phyloP scores from a whole-genome alignment of 306 rosid genomes.

The Rubus idaeus region DNA sequence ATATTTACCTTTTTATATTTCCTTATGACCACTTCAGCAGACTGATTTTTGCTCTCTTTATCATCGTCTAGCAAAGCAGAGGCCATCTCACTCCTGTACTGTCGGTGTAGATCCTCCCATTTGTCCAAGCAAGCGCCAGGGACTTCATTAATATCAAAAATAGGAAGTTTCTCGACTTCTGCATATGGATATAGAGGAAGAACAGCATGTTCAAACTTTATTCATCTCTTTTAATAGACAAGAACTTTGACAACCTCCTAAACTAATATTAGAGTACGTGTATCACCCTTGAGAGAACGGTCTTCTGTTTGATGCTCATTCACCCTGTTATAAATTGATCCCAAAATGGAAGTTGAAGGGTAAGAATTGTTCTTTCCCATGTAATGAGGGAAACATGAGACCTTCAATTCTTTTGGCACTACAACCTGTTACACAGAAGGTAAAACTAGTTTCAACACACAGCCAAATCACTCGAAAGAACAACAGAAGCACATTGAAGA shows the following conservation, averaged over 20 bases:
- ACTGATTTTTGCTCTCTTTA: constrained; percentile 19
- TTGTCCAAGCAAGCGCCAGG: constrained; percentile 30
- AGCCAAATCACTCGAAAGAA: not conserved
- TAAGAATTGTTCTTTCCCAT: constrained; percentile 48
- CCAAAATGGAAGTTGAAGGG: constrained; percentile 63
- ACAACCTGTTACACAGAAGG: constrained; percentile 38
- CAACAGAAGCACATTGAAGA: not conserved
- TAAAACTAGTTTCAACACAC: not conserved
- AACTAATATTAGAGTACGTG: not conserved
- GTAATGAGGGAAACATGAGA: constrained; percentile 55
- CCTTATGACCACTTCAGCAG: constrained; percentile 38
- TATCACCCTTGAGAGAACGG: constrained; percentile 9
- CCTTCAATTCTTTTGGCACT: constrained; percentile 48
- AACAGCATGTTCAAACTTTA: not conserved
- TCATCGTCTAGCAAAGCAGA: constrained; percentile 14
- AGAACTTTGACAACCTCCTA: not conserved
- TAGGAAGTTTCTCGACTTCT: constrained; percentile 54
- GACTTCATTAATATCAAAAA: constrained; percentile 48
- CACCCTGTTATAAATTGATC: constrained; percentile 61
- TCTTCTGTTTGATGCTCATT: constrained; percentile 31
- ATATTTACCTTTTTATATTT: constrained; percentile 46
- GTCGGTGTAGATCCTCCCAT: constrained; percentile 35
- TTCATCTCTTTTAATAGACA: not conserved
- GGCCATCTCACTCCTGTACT: constrained; percentile 47
- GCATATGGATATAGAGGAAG: not conserved